These are phyloP conservation scores for Pseudognaphalium luteoalbum DNA, from an alignment of 129 eudicot species.

Conservation along the genomic window DNA sequence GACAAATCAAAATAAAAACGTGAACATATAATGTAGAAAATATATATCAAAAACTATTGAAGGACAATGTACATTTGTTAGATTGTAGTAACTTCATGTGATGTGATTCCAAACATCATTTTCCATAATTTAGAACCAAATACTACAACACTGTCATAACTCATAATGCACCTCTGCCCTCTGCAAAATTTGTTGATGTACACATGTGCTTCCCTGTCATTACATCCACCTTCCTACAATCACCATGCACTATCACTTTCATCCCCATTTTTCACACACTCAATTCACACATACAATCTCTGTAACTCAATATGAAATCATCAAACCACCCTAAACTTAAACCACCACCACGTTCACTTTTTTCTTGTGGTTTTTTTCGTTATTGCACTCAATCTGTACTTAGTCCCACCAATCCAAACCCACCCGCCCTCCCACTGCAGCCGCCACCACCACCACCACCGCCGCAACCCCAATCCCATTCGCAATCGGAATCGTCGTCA, in stretches of 20 bases:
- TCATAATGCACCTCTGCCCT: slow-evolving; percentile 27
- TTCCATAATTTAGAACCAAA: slow-evolving; percentile 31
- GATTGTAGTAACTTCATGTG: slow-evolving; percentile 20
- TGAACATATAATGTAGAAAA: too few species aligned
- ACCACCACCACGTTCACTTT: slow-evolving; percentile 58
- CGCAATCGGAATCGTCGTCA: slow-evolving; percentile 69
- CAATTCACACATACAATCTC: neutral
- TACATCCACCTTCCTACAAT: neutral
- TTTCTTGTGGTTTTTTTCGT: slow-evolving; percentile 77
- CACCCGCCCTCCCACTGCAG: slow-evolving; percentile 39
- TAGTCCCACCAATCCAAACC: slow-evolving; percentile 58
- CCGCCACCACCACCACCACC: slow-evolving; percentile 20
- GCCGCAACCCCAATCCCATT: slow-evolving; percentile 33
- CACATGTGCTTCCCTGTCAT: slow-evolving; percentile 35
- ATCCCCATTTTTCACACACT: slow-evolving; percentile 17
- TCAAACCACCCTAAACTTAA: slow-evolving; percentile 61
- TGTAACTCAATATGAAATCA: slow-evolving; percentile 40
- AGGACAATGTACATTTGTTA: slow-evolving; percentile 9
- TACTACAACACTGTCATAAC: neutral
- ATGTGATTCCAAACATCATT: slow-evolving; percentile 28
- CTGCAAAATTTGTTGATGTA: slow-evolving; percentile 25
- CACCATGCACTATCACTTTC: slow-evolving; percentile 33
- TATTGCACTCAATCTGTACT: slow-evolving; percentile 75
- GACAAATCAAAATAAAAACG: too few species aligned
- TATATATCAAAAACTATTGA: neutral